Evolutionary conservation across 441 rosid genomes (phyloP), one percentile per base, ranked within the genome.

Genomic region (Pelargonium australe): DNA sequence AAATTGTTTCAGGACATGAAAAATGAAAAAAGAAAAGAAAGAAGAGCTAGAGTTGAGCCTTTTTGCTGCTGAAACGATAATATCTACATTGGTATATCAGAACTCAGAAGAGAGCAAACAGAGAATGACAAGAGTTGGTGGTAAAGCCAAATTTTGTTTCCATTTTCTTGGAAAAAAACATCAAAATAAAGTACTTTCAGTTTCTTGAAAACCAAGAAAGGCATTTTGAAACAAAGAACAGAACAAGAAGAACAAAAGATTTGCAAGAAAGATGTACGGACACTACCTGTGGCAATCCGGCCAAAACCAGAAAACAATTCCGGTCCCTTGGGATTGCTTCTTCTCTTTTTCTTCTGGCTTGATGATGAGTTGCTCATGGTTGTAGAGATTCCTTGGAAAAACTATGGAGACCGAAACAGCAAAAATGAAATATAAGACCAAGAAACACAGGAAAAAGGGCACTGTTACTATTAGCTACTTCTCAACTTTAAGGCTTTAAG

Each of bases 361-460:
- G 62, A 57, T 57, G 62, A 57, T 17, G 62, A 57, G 23, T 5
- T 53, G 60, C 25, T 16, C 62, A 47, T 47, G 55, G 55, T 47
- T 37, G 41, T 37, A 8, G 41, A 37, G 7, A 37, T 6, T 37
- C 41, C 41, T 37, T 37, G 41, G 7, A 37, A 37, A 34, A 37
- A 37, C 5, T 37, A 37, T 4, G 7, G 41, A 37, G 41, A 37
- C 41, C 41, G 40, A 4, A 34, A 34, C 40, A 34, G 5, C 40
- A 34, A 5, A 34, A 34, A 5, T 4, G 7, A 34, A 5, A 5
- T 34, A 34, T 34, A 34, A 34, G 53, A 2, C 3, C 53, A 11
- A 45, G 53, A 45, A 45, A 45, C 53, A 45, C 40, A 34, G 40
- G 40, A 34, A 34, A 34, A 34, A 34, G 40, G 40, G 40, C 40